Evolutionary conservation across 1,139 yeast species (phyloP).

Genomic region (Candida mesenterica): DNA sequence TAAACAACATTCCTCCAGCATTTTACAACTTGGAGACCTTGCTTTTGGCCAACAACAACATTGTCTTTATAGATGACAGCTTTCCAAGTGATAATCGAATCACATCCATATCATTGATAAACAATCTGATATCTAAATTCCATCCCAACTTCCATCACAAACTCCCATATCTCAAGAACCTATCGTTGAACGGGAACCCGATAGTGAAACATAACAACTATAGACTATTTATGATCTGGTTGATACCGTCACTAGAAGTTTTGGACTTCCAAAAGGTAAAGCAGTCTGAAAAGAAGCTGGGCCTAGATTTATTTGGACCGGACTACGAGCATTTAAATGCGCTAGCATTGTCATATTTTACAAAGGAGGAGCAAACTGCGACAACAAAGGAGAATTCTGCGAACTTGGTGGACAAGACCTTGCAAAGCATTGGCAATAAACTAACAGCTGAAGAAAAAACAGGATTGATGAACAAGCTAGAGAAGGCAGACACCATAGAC

Average conservation of each 20-base stretch:
- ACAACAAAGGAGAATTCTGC: too few species aligned
- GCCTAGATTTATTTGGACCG: slow-evolving; percentile 46
- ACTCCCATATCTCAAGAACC: slow-evolving; percentile 39
- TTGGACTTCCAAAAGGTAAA: slow-evolving; percentile 69
- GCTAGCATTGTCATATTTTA: slow-evolving; percentile 14
- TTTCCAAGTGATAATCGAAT: slow-evolving; percentile 33
- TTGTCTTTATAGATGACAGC: slow-evolving; percentile 30
- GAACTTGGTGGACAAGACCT: slow-evolving; percentile 12
- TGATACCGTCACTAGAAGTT: slow-evolving; percentile 58
- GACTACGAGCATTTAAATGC: slow-evolving; percentile 14
- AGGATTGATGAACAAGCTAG: slow-evolving; percentile 51
- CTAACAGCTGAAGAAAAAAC: slow-evolving; percentile 55
- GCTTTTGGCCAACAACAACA: slow-evolving; percentile 59
- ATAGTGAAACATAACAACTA: slow-evolving; percentile 54
- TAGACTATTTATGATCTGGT: slow-evolving; percentile 58
- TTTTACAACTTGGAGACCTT: slow-evolving; percentile 47
- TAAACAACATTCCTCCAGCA: slow-evolving; percentile 50
- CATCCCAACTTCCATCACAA: slow-evolving; percentile 17
- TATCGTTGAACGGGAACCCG: slow-evolving; percentile 64
- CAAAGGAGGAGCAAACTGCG: slow-evolving; percentile 1
- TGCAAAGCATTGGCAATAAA: slow-evolving; percentile 30
- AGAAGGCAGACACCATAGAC: slow-evolving; percentile 62
- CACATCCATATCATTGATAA: slow-evolving; percentile 47
- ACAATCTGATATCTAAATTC: slow-evolving; percentile 49
- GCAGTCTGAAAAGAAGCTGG: slow-evolving; percentile 49